Evolutionary conservation across 2,329 filamentous ascomycete species (phyloP), one percentile per base, ranked within the genome.

Genomic region (Fusarium hainanense): DNA sequence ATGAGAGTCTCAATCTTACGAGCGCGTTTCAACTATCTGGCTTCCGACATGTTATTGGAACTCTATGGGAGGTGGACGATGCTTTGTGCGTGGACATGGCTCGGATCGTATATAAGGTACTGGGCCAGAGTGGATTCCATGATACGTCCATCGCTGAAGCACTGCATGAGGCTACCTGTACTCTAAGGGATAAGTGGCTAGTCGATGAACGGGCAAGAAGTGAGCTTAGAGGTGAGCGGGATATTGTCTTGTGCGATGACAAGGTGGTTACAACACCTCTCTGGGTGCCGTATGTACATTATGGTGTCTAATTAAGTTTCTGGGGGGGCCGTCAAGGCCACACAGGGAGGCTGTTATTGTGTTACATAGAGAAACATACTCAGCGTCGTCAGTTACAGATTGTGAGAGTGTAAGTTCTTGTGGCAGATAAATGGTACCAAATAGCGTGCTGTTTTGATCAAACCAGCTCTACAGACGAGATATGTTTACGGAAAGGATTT

Each of bases 1-100:
- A 58, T 6, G 49, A 58, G 18, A 30, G 40, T 6, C 54, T 58
- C 1, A 40, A 58, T 5, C 21, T 58, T 3, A 54, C 42, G 10
- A 54, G 27, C 5, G 48, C 27, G 2, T 58, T 51, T 3, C 48
- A 58, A 5, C 2, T 43, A 6, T 18, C 37, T 1, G 55, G 55
- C 11, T 58, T 58, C 1, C 28, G n/a, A 9, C 48, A 58, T n/a
- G 48, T 58, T 0, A 25, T 54, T 7, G 48, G 55, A 5, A 58
- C 55, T 3, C 37, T 54, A 1, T 54, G 55, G 48, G 55, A 28
- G 6, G 47, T 54, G 1, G 30, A 14, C 2, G 55, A 58, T 42
- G 27, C 23, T 4, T 14, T 51, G 1, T 58, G 47, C 7, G 55
- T 58, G 3, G 28, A 48, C 6, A 30, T 48, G 10, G 44, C 44